A percentile compares a stretch with the other conserved stretches of the same genome.
phyloP scores from a whole-genome alignment of 495 filamentous ascomycete species.

The Xylaria flabelliformis region DNA sequence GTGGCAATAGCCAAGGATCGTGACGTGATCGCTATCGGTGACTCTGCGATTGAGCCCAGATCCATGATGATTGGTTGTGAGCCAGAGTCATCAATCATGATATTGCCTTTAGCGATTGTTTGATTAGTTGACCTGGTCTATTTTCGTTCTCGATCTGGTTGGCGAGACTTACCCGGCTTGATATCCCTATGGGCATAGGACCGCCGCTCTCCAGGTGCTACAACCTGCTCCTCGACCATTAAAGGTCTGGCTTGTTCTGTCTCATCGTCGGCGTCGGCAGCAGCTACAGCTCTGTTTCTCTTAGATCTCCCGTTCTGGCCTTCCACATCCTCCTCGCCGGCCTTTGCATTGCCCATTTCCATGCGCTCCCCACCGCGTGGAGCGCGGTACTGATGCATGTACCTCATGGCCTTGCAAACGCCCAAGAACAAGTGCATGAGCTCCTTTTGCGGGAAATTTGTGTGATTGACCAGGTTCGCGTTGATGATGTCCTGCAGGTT shows the following conservation, averaged over 20 bases:
- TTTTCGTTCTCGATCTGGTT: background rate
- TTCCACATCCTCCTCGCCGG: conserved; percentile 50
- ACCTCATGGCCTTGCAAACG: conserved; percentile 83
- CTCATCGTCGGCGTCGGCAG: conserved; percentile 68
- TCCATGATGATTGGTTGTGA: conserved; percentile 96
- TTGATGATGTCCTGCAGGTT: conserved; percentile 99
- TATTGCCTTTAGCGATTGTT: conserved; percentile 68
- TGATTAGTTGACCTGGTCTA: conserved; percentile 29
- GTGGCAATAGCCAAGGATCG: conserved; percentile 88
- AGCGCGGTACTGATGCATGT: conserved; percentile 86
- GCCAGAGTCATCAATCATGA: conserved; percentile 93
- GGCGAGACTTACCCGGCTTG: conserved; percentile 75
- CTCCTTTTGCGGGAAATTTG: conserved; percentile 80
- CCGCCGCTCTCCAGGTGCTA: conserved; percentile 71
- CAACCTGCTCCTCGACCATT: conserved; percentile 82
- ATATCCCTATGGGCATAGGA: conserved; percentile 97
- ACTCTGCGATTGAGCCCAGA: conserved; percentile 87
- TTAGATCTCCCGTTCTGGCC: conserved; percentile 63
- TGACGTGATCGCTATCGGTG: conserved; percentile 90
- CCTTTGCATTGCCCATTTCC: conserved; percentile 43
- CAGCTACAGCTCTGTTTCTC: conserved; percentile 53
- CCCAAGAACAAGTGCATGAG: conserved; percentile 91
- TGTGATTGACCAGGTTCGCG: conserved; percentile 96
- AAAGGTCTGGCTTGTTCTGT: conserved; percentile 76
- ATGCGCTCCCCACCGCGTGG: conserved; percentile 57